Base-by-base conservation (phyloP, 2,329 filamentous ascomycete species). In the Trichocomaceae sp. region DNA sequence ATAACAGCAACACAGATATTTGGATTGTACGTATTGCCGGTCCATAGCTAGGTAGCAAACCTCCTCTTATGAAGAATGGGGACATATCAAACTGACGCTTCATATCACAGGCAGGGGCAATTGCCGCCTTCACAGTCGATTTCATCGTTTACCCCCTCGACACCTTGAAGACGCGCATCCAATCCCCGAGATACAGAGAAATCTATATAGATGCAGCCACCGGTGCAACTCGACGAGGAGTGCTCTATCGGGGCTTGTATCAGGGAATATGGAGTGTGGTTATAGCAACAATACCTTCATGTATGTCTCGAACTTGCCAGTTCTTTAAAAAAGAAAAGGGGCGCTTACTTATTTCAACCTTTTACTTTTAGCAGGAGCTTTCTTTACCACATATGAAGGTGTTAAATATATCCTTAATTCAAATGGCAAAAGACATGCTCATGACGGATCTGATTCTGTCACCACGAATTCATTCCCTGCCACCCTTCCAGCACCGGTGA, bases 331-430 rank as follows among this genome's bases (percentile, higher is more conserved):
- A 47, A 26, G n/a, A n/a, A n/a, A n/a, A n/a, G n/a, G n/a, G n/a
- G n/a, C 23, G 4, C 7, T 17, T n/a, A 4, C n/a, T 13, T 17
- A 15, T 26, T 20, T 17, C 44, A 15, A 52, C 41, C 10, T 23
- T 26, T 19, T 69, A 19, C 19, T 10, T 17, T 49, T 61, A 87
- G 87, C 90, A 50, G 90, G 89, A 57, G 79, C 89, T 10, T 96
- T 96, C 76, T 96, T 96, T 72, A 90, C 87, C 2, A 91, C 88
- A 1, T 96, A 96, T 69, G 90, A 96, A 72, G 83, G 79, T 46
- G 77, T 84, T 19, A 95, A 95, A 70, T 72, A 75, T 2, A 69
- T 81, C 2, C 77, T 95, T 1, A 76, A 77, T 15, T 78, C 77
- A 44, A 17, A 31, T 15, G 3, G 15, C 1, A 51, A 26, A 22